Percentiles rank a stretch among this genome's conserved stretches.
Evolutionary conservation across 2,329 filamentous ascomycete genomes (phyloP).

Genomic region (Daldinia sp.): DNA sequence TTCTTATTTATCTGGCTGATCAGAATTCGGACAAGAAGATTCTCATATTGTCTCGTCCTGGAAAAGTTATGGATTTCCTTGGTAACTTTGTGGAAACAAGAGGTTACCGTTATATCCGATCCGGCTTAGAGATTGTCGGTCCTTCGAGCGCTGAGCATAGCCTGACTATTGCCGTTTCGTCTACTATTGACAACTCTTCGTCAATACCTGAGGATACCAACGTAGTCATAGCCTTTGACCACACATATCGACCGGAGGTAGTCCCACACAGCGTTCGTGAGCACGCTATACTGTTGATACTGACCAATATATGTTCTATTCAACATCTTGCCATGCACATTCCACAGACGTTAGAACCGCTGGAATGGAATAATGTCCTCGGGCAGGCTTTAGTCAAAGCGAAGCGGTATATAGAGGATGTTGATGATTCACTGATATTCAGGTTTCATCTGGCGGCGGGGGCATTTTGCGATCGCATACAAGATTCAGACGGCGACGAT

Average conservation of each 20-base stretch:
- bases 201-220: constrained; percentile 59
- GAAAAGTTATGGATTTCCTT: constrained; percentile 64
- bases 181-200: constrained; percentile 55
- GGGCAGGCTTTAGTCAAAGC: constrained; percentile 52
- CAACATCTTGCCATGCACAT: constrained; percentile 67
- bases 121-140: constrained; percentile 41
- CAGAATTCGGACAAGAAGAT: constrained; percentile 59
- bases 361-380: constrained; percentile 63
- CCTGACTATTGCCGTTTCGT: constrained; percentile 58
- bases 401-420: constrained; percentile 55
- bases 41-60: constrained; percentile 65
- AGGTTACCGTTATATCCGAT: constrained; percentile 51
- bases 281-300: constrained; percentile 58
- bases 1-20: constrained; percentile 61
- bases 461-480: constrained; percentile 61
- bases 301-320: constrained; percentile 65
- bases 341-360: constrained; percentile 52
- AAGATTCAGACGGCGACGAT: constrained; percentile 53
- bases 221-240: constrained; percentile 67
- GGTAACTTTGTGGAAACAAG: constrained; percentile 61
- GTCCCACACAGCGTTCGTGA: constrained; percentile 46
- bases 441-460: constrained; percentile 62
- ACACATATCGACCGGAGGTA: constrained; percentile 58
- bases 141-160: constrained; percentile 35
- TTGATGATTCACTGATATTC: constrained; percentile 52